Base-by-base conservation (phyloP, 371 early-diverging fungal genomes). In the Saksenaea vasiformis region DNA sequence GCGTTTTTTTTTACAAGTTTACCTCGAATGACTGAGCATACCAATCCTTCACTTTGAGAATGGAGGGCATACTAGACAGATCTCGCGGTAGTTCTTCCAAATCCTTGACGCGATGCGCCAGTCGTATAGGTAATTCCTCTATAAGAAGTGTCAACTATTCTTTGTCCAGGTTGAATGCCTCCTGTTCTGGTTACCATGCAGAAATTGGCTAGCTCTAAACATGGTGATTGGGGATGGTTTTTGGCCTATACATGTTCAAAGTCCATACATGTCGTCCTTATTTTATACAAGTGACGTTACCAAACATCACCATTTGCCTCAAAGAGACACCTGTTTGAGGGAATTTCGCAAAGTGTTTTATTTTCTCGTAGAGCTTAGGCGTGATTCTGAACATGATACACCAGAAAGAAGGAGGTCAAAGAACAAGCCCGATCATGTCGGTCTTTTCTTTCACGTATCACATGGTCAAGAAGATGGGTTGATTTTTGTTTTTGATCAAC, bases 31-130 rank as follows among this genome's bases (percentile, higher is more conserved):
- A 93, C 62, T 96, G 93, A 31, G 94, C 90, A 74, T 98, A 98
- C 98, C 96, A 96, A 65, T 95, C 83, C 76, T 95, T 95, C 22
- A 98, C 98, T 43, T 87, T 86, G 54, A 85, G 65, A 56, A 98
- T 92, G 31, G 93, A 91, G 15, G 92, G 93, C 97, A 96, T 97
- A 35, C 91, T 83, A 60, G 87, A 88, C n/a, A 98, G 82, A 58
- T 85, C 83, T 58, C 93, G 84, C 0, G 98, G 98, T 34, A 98
- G 77, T 64, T 90, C 88, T 54, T 96, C 96, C 41, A 98, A 84
- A 77, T 98, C 98, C 39, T 96, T 95, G 27, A 96, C 97, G 24
- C 98, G 86, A 69, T 95, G 95, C 0, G 98, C 97, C 13, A 98
- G 77, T 3, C 98, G 90, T 60, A 98, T 92, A 28, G 97, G 97